Conservation (phyloP, 805 yeast species). For the Nakazawaea sp. region DNA sequence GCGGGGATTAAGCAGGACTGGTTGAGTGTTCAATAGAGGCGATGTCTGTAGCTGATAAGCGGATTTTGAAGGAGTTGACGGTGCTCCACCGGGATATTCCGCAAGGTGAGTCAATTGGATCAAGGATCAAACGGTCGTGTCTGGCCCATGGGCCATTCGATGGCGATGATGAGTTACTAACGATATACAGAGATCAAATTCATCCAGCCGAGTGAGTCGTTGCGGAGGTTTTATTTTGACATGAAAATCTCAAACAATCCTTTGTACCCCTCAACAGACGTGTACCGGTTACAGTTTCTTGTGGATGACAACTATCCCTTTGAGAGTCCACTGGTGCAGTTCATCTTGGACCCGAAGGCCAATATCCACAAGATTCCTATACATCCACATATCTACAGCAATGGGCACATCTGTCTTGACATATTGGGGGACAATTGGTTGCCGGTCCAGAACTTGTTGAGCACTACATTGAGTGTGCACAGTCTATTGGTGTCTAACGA, state of each 20-base stretch:
- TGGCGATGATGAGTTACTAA: conserved; percentile 2
- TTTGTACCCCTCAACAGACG: conserved; percentile 27
- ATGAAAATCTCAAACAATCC: conserved; percentile 27
- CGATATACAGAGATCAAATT: conserved; percentile 20
- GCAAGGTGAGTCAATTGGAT: conserved; percentile 5
- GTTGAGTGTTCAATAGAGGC: too few species aligned
- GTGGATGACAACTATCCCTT: conserved; percentile 48
- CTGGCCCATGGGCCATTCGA: background rate
- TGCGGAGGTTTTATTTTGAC: conserved; percentile 26
- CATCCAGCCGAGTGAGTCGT: conserved; percentile 22
- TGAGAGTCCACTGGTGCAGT: conserved; percentile 50
- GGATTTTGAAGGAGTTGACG: conserved; percentile 20
- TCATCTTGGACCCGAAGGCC: conserved; percentile 24
- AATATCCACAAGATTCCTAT: conserved; percentile 37
- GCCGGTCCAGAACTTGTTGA: conserved; percentile 48
- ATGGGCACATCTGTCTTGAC: conserved; percentile 74
- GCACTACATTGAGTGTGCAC: conserved; percentile 51
- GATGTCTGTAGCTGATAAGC: conserved; percentile 1
- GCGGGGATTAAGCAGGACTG: too few species aligned
- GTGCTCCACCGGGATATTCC: conserved; percentile 11
- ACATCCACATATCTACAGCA: conserved; percentile 70
- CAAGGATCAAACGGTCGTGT: background rate
- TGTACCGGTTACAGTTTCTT: conserved; percentile 35
- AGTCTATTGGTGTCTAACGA: conserved; percentile 53
- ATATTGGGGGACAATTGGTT: conserved; percentile 63